A percentile compares a stretch with the other conserved stretches of the same genome.
These are phyloP conservation scores for Gypsophila paniculata DNA, from an alignment of 179 eudicot genomes.

Conservation along the genomic window DNA sequence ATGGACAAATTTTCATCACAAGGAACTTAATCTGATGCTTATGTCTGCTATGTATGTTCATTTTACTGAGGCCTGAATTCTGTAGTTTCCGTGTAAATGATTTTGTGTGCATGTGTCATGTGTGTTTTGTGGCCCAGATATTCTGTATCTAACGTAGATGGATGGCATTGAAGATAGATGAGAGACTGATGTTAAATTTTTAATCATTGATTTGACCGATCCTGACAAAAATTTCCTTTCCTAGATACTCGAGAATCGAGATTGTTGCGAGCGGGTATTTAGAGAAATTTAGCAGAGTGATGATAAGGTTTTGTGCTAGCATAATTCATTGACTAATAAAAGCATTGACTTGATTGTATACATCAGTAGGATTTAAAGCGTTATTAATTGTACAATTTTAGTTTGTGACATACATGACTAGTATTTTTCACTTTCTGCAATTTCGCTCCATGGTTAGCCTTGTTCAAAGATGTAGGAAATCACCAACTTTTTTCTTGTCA, in stretches of 20 bases:
- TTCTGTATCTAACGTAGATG: constrained; percentile 1
- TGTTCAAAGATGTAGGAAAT: not conserved
- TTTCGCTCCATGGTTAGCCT: not conserved
- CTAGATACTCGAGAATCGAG: not conserved
- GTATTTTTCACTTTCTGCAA: too few species aligned
- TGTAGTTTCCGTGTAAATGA: not conserved
- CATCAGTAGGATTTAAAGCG: too few species aligned
- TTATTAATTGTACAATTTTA: too few species aligned
- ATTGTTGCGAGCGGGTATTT: not conserved
- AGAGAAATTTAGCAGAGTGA: not conserved
- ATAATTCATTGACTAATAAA: not conserved
- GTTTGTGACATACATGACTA: too few species aligned
- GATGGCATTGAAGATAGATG: constrained; percentile 12
- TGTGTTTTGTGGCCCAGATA: constrained; percentile 1
- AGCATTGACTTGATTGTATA: not conserved
- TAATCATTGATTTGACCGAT: not conserved
- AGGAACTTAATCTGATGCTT: too few species aligned
- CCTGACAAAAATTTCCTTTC: not conserved
- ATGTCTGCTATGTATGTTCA: too few species aligned
- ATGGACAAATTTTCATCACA: not conserved
- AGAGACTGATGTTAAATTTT: not conserved
- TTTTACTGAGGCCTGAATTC: not conserved
- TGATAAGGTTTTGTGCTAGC: not conserved
- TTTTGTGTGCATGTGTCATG: not conserved
- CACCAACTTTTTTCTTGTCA: not conserved